Evolutionary conservation across 225 moss, liverwort and hornwort genomes (phyloP).

Genomic region (Lunularia cruciata): DNA sequence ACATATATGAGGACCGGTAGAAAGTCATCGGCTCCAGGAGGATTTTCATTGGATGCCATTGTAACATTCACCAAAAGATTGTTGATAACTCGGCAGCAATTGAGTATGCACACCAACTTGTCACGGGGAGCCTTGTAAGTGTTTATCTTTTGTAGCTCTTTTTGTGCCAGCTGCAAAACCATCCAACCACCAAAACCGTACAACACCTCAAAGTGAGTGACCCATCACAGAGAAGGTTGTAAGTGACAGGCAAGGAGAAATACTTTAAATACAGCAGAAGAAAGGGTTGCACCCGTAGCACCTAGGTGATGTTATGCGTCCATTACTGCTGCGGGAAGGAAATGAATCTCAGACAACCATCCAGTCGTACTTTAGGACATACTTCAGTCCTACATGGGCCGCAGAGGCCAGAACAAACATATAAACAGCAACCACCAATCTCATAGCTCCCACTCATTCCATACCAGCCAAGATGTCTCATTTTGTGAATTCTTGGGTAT

Average conservation of each 20-base stretch:
- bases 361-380: too few relatives aligned
- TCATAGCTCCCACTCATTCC: slow-evolving; percentile 17
- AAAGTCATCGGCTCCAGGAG: slow-evolving; percentile 98
- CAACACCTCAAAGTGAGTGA: too few relatives aligned
- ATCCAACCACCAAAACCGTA: slow-evolving; percentile 2
- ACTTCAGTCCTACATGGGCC: too few relatives aligned
- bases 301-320: too few relatives aligned
- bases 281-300: too few relatives aligned
- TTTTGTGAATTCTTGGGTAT: slow-evolving; percentile 75
- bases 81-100: slow-evolving; percentile 97
- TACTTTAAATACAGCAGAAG: too few relatives aligned
- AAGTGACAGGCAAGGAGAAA: too few relatives aligned
- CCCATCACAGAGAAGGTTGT: too few relatives aligned
- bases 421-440: too few relatives aligned
- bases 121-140: slow-evolving; percentile 94
- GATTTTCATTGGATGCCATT: slow-evolving; percentile 83
- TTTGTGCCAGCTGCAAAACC: slow-evolving; percentile 77
- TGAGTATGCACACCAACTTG: slow-evolving; percentile 95
- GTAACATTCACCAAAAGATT: slow-evolving; percentile 89
- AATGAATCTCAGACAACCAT: too few relatives aligned
- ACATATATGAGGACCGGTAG: slow-evolving; percentile 95
- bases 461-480: slow-evolving; percentile 93
- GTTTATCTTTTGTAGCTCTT: slow-evolving; percentile 94
- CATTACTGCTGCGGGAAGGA: too few relatives aligned
- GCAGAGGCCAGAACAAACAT: too few relatives aligned